phyloP scores from a whole-genome alignment of 2,329 filamentous ascomycete species.

The Aspergillus chevalieri region DNA sequence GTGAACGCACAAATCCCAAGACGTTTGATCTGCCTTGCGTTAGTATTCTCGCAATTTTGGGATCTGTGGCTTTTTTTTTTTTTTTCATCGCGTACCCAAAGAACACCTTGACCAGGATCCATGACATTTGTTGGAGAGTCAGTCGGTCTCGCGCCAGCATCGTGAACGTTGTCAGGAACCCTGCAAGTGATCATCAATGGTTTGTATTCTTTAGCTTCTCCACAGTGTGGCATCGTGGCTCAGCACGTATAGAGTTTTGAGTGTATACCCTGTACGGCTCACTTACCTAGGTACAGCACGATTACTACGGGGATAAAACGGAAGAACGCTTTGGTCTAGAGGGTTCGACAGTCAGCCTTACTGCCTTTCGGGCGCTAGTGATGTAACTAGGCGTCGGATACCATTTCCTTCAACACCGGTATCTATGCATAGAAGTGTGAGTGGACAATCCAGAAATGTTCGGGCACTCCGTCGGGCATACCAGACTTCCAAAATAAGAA shows the following conservation, averaged over 20 bases:
- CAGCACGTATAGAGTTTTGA: constrained; percentile 2
- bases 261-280: not conserved
- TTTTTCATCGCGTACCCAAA: constrained; percentile 42
- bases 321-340: constrained; percentile 72
- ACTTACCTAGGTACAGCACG: constrained; percentile 67
- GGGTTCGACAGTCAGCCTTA: constrained; percentile 21
- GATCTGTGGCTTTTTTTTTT: not conserved
- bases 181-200: constrained; percentile 27
- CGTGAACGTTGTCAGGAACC: constrained; percentile 75
- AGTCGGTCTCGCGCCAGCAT: constrained; percentile 54
- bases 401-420: constrained; percentile 89
- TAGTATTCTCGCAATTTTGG: constrained; percentile 14
- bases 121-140: constrained; percentile 52
- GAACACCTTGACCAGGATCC: constrained; percentile 57
- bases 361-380: not conserved
- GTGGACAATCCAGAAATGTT: constrained; percentile 4
- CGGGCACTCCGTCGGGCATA: constrained; percentile 17
- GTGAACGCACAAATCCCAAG: constrained; percentile 51
- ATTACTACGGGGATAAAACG: constrained; percentile 74
- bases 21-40: constrained; percentile 43
- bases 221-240: constrained; percentile 8
- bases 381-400: constrained; percentile 18
- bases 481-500: constrained; percentile 66
- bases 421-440: constrained; percentile 47
- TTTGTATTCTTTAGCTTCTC: constrained; percentile 1